These are phyloP conservation scores for Rhodotorula sp. DNA, from an alignment of 1,284 basidiomycete species.

Conservation along the genomic window DNA sequence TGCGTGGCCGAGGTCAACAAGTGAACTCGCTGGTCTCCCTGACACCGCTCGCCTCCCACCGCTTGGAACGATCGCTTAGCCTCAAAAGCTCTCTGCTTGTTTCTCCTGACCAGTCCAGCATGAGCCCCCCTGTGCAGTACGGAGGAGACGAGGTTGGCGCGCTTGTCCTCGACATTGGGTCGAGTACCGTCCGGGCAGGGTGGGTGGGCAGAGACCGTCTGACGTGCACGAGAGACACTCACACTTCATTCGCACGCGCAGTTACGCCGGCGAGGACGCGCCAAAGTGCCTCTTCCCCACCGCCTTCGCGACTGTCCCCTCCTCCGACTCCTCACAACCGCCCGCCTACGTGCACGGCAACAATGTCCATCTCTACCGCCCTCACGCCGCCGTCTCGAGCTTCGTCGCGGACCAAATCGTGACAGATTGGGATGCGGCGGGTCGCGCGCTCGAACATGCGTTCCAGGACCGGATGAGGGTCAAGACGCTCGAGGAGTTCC, in stretches of 20 bases:
- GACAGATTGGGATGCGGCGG: constrained; percentile 41
- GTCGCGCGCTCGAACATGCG: constrained; percentile 39
- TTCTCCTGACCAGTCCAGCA: background rate
- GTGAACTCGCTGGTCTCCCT: too few species aligned
- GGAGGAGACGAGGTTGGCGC: constrained; percentile 66
- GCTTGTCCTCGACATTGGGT: constrained; percentile 90
- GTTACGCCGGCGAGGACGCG: constrained; percentile 92
- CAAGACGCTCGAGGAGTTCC: constrained; percentile 66
- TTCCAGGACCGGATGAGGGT: constrained; percentile 41
- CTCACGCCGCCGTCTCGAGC: constrained; percentile 79
- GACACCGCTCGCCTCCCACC: too few species aligned
- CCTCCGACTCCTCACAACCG: constrained; percentile 45
- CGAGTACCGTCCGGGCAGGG: constrained; percentile 83
- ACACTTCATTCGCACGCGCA: background rate
- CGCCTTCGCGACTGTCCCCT: constrained; percentile 70
- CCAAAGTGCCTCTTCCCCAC: constrained; percentile 90
- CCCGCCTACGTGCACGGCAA: constrained; percentile 45
- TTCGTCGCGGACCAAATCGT: constrained; percentile 77
- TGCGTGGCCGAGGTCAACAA: too few species aligned
- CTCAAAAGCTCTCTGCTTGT: too few species aligned
- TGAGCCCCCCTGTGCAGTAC: constrained; percentile 37
- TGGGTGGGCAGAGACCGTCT: constrained; percentile 32
- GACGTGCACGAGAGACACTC: too few species aligned
- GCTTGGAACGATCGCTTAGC: too few species aligned
- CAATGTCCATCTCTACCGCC: constrained; percentile 67